phyloP scores from a whole-genome alignment of 441 rosid species.

The Populus tomentosa region DNA sequence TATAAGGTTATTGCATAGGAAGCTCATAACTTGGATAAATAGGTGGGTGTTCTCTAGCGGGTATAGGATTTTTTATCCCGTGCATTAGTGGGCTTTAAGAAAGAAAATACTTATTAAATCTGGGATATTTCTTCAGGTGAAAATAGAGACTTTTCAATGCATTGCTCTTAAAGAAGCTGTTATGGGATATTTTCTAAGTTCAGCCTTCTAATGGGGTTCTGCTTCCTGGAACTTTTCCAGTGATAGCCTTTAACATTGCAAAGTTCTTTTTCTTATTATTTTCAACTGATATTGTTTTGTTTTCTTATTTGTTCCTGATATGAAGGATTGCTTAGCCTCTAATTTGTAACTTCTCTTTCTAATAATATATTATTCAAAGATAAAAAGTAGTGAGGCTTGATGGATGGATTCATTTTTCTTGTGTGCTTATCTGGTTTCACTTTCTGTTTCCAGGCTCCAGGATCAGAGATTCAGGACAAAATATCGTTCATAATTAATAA shows the following conservation, averaged over 20 bases:
- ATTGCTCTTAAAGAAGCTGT: neutral
- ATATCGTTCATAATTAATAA: constrained; percentile 90
- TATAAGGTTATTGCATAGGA: neutral
- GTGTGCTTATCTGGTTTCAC: neutral
- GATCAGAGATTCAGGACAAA: constrained; percentile 84
- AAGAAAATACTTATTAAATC: neutral
- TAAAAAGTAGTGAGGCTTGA: neutral
- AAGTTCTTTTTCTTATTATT: neutral
- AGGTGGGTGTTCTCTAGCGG: neutral
- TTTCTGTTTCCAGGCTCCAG: constrained; percentile 66
- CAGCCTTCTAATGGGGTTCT: neutral
- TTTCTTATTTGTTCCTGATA: no score
- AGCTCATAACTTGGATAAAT: neutral
- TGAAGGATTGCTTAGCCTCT: no score
- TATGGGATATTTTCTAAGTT: neutral
- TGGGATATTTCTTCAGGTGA: neutral
- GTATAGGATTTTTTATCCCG: neutral
- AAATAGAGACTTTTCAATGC: neutral
- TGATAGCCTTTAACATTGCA: neutral
- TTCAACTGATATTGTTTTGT: no score
- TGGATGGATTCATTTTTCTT: neutral
- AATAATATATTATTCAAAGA: neutral
- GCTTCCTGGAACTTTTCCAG: neutral
- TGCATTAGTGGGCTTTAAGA: neutral
- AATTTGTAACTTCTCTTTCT: no score